Base-by-base conservation (phyloP, 805 yeast genomes). In the Spathaspora sp. region DNA sequence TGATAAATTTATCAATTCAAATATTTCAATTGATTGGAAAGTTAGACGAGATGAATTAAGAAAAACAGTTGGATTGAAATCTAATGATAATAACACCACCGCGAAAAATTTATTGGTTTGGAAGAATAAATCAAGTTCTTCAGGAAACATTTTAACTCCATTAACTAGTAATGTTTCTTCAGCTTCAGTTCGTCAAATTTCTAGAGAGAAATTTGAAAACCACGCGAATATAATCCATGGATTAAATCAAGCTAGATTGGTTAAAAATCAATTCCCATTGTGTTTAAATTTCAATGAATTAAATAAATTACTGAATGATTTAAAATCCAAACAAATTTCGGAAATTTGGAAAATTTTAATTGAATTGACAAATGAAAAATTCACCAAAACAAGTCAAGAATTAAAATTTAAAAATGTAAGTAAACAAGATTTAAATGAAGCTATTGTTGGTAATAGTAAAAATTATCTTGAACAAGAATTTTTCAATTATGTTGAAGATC, bases 11-110 rank as follows among this genome's bases (percentile, higher is more conserved):
- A 83, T 93, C 53, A 83, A 78, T 58, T 81, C 83, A 55, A 88
- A 86, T 59, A 76, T 94, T 23, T 73, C 86, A 3, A 76, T 87
- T 46, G 97, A 92, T 66, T 94, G 98, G 97, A 82, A 82, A 52
- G 81, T 81, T 47, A 82, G 89, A 56, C 85, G 89, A 60, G 82
- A 83, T 55, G 87, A 85, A 59, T 78, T 93, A 46, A 81, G 88
- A 62, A 85, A 82, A 56, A 80, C 85, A 18, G 81, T 90, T 57
- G 93, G 96, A 1, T 75, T 82, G 29, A 55, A 47, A 29, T 31
- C 31, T 17, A 14, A 19, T 26, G 42, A 52, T 42, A 44, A 43
- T 31, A 46, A 31, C 39, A 48, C 49, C 19, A 45, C 58, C 17
- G 54, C 61, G 38, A 59, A 64, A 35, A 61, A 60, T 43, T 61